Percentiles rank a stretch among this genome's conserved stretches.
Evolutionary conservation across 1,284 basidiomycete species (phyloP).

Genomic region (Cryptococcus sp.): DNA sequence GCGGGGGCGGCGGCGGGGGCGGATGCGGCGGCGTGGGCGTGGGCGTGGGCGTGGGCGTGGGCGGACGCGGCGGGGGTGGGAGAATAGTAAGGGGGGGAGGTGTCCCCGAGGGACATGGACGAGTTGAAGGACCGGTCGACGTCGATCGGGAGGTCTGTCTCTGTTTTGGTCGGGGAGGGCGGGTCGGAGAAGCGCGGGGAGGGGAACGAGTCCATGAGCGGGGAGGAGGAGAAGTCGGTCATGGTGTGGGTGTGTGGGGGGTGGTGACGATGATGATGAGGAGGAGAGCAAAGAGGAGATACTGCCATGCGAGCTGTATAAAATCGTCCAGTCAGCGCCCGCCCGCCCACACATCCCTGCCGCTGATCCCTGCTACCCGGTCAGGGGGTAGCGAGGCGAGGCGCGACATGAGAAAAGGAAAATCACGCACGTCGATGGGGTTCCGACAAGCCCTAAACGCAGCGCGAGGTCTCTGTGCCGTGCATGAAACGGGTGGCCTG

Average conservation of each 20-base stretch:
- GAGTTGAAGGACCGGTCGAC: slow-evolving; percentile 51
- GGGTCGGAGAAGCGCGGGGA: slow-evolving; percentile 35
- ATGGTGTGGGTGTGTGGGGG: slow-evolving; percentile 19
- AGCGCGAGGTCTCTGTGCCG: too few species aligned
- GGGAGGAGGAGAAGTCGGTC: slow-evolving; percentile 45
- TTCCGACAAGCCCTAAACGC: too few species aligned
- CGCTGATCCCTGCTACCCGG: neutral
- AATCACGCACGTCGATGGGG: neutral
- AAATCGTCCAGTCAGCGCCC: neutral
- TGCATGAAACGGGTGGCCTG: too few species aligned
- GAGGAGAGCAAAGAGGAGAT: neutral
- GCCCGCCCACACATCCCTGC: neutral
- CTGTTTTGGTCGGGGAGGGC: slow-evolving; percentile 43
- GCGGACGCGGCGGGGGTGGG: slow-evolving; percentile 16
- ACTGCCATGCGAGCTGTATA: neutral
- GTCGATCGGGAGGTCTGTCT: slow-evolving; percentile 44
- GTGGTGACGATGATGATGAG: neutral
- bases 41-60: neutral
- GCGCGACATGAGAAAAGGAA: neutral
- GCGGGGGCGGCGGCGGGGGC: slow-evolving; percentile 27
- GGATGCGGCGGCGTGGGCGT: neutral
- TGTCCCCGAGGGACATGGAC: slow-evolving; percentile 42
- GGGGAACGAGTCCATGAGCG: slow-evolving; percentile 38
- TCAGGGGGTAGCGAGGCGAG: neutral
- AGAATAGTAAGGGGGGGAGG: slow-evolving; percentile 27